Base-by-base conservation (phyloP, 176 grass and related monocot species). In the Musa troglodytarum region DNA sequence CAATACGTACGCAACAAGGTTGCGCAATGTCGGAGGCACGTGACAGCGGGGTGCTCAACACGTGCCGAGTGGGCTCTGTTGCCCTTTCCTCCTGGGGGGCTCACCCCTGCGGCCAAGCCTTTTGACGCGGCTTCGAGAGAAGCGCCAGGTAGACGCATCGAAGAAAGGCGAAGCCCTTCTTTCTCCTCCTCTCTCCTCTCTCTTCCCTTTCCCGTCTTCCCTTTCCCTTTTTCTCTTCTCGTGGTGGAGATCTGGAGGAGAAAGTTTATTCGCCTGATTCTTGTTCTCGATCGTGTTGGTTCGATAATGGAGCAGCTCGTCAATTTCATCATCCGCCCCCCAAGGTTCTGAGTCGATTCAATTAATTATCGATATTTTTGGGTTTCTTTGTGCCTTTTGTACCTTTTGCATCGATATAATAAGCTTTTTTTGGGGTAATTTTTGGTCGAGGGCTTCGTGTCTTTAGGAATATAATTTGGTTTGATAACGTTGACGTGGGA, bases 311-410 rank as follows among this genome's bases (percentile, higher is more conserved):
- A 99, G 57, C 95, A 99, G 88, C 95, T 99, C 80, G 95, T 99
- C 73, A 99, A 92, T 92, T 99, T 94, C 82, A 94, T 99, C 95
- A 99, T 99, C 77, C 90, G 95, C 9, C 95, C 95, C 50, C 95
- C 90, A 72, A 94, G 95, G 95, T 99, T 28, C 8, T 20, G 54
- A 71, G 77, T 82, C 70, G 63, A 76, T 15, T 16, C 72, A 25
- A 28, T 43, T 69, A 59, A 62, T 77, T 17, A 62, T 22, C 64
- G 4, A 6, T 77, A 54, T 70, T 63, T 16, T 53, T 62, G 49
- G n/a, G 20, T 56, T 50, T 79, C 26, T 53, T 65, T 63, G 54
- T 19, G 67, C 9, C 11, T 66, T 20, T 26, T 63, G n/a, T 17
- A 11, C n/a, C 26, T 1, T n/a, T 51, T 11, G 28, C 14, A 51